Base-by-base conservation (phyloP, 129 eudicot genomes). In the Calendula officinalis region DNA sequence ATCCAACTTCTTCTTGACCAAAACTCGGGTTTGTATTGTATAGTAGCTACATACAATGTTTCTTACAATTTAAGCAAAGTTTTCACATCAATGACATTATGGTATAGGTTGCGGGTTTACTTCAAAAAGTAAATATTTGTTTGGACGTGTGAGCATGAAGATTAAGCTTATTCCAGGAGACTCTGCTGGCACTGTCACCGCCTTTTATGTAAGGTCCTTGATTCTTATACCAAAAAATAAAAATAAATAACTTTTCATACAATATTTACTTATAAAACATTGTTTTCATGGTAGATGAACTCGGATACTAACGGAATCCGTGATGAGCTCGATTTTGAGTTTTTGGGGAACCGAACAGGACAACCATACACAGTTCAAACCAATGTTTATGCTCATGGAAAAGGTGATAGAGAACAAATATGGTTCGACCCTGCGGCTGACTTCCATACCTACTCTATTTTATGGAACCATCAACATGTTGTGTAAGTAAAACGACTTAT, bases 131-230 rank as follows among this genome's bases (percentile, higher is more conserved):
- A 64, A 80, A 56, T 86, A 90, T 69, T 53, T 84, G 64, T 90
- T 81, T 51, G 97, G 97, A 56, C 88, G 82, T 71, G 92, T 90
- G 34, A 86, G 95, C 80, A 86, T 90, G 92, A 86, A 81, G 73
- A 90, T 90, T 71, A 90, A 86, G 79, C 97, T 90, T 54, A 74
- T 90, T 51, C 90, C 95, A 4, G 98, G 98, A 34, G 98, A 91
- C 73, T 91, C 98, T 42, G 98, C 98, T 4, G 98, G 98, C 64
- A 91, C 98, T 7, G 98, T 91, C 76, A 80, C 98, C 6, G 96
- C 98, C 47, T 91, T 91, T 62, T 91, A 91, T 34, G 98, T 91
- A 75, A 22, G 84, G 47, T 15, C 8, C 45, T 76, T 76, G 7
- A 36, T 61, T 15, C 44, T 39, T 32, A 15, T 13, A 61, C 32